Conservation (phyloP, 78 protist genomes). For the Neovahlkampfia damariscottae region DNA sequence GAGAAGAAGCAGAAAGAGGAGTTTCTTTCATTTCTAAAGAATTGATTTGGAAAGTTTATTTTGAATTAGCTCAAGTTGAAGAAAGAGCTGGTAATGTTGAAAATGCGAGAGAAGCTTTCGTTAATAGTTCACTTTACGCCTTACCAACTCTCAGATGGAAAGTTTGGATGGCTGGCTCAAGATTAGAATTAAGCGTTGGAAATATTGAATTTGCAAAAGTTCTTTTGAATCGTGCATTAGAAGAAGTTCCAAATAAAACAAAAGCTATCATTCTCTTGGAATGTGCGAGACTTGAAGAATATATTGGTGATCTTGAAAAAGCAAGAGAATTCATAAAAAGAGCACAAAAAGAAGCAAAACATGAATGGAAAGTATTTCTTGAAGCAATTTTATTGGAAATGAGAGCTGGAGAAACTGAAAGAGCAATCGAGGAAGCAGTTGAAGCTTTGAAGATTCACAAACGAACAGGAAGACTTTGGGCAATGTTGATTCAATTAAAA, state of each 20-base stretch:
- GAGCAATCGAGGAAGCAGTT: slow-evolving; percentile 44
- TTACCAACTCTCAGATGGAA: slow-evolving; percentile 70
- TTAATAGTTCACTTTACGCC: slow-evolving; percentile 41
- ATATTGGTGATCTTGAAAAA: slow-evolving; percentile 29
- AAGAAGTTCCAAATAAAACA: slow-evolving; percentile 63
- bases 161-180: slow-evolving; percentile 74
- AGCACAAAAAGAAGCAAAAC: slow-evolving; percentile 7
- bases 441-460: slow-evolving; percentile 50
- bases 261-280: slow-evolving; percentile 64
- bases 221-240: slow-evolving; percentile 55
- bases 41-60: slow-evolving; percentile 79
- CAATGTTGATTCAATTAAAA: slow-evolving; percentile 69
- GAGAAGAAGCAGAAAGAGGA: slow-evolving; percentile 44
- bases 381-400: slow-evolving; percentile 63
- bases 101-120: slow-evolving; percentile 46
- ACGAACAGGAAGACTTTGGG: slow-evolving; percentile 84
- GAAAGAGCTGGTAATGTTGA: slow-evolving; percentile 49
- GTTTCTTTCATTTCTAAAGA: slow-evolving; percentile 52
- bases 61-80: slow-evolving; percentile 76
- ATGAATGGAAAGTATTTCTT: slow-evolving; percentile 75
- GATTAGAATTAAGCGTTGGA: slow-evolving; percentile 34
- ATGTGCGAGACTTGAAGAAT: slow-evolving; percentile 60
- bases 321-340: slow-evolving; percentile 24
- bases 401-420: slow-evolving; percentile 42
- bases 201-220: slow-evolving; percentile 29